Evolutionary conservation across 2,329 filamentous ascomycete species (phyloP).

Genomic region (Ampelomyces quisqualis): DNA sequence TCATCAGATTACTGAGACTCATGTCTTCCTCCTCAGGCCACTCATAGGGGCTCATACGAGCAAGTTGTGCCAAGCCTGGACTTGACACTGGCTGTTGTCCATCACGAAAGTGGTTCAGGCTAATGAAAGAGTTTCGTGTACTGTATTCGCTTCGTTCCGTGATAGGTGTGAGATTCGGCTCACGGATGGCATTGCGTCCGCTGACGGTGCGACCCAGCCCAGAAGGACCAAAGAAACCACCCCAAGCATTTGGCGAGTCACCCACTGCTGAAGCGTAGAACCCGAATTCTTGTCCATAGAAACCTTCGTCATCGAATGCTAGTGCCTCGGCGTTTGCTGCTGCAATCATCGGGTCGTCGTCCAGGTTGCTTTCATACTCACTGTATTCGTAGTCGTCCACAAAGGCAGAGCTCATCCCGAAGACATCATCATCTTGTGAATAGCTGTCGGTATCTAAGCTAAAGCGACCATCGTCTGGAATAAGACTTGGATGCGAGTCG

Average conservation of each 20-base stretch:
- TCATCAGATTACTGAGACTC: conserved; percentile 70
- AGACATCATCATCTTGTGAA: conserved; percentile 37
- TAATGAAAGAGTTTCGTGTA: conserved; percentile 87
- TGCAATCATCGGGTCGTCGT: conserved; percentile 86
- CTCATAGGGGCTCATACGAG: conserved; percentile 58
- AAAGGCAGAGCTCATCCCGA: conserved; percentile 42
- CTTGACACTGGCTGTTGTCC: conserved; percentile 59
- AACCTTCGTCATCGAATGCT: conserved; percentile 87
- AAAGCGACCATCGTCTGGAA: conserved; percentile 53
- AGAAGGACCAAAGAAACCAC: conserved; percentile 84
- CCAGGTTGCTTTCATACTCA: conserved; percentile 45
- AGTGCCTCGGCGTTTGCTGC: conserved; percentile 92
- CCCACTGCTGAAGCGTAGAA: conserved; percentile 72
- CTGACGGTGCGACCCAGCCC: conserved; percentile 68
- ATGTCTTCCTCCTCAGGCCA: conserved; percentile 64
- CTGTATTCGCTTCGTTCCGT: conserved; percentile 96
- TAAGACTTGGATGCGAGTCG: conserved; percentile 46
- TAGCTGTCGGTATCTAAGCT: conserved; percentile 49
- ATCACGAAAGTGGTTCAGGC: conserved; percentile 59
- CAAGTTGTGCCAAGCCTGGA: conserved; percentile 75
- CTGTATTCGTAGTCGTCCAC: conserved; percentile 60
- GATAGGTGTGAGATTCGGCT: conserved; percentile 93
- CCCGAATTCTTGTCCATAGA: conserved; percentile 94
- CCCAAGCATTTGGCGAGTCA: conserved; percentile 66
- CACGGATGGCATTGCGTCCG: conserved; percentile 63